These are phyloP conservation scores for Aspergillus tamarii DNA, from an alignment of 2,329 filamentous ascomycete species.

Conservation along the genomic window DNA sequence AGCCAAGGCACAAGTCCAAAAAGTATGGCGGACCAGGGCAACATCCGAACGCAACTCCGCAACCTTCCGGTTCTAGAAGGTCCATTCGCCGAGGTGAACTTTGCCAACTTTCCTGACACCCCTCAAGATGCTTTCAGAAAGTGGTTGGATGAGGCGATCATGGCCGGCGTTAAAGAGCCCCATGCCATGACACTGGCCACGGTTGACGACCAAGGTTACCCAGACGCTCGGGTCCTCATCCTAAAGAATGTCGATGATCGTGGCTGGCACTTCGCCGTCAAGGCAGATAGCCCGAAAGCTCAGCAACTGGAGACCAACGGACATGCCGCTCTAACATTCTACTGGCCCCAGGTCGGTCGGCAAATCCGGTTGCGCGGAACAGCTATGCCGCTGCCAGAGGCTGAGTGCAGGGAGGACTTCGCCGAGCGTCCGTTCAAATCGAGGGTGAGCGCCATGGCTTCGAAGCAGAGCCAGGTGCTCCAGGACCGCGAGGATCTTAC, in stretches of 20 bases:
- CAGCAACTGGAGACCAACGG: slow-evolving; percentile 12
- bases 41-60: not conserved
- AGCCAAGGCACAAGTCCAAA: not conserved
- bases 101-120: not conserved
- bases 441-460: slow-evolving; percentile 19
- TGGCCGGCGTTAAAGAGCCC: slow-evolving; percentile 14
- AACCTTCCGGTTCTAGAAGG: not conserved
- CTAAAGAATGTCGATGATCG: slow-evolving; percentile 22
- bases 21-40: not conserved
- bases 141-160: slow-evolving; percentile 20
- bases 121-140: slow-evolving; percentile 19
- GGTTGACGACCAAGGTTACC: slow-evolving; percentile 16
- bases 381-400: slow-evolving; percentile 10
- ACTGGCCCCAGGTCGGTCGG: slow-evolving; percentile 22
- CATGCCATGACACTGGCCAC: slow-evolving; percentile 26
- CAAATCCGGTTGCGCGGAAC: slow-evolving; percentile 18
- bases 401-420: slow-evolving; percentile 16
- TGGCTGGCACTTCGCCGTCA: slow-evolving; percentile 25
- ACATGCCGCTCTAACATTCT: slow-evolving; percentile 19
- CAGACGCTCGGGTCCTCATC: slow-evolving; percentile 23
- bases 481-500: slow-evolving; percentile 5
- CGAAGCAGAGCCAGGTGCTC: slow-evolving; percentile 21
- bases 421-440: slow-evolving; percentile 14
- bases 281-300: slow-evolving; percentile 21
- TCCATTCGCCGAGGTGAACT: not conserved